These are phyloP conservation scores for Amanita thiersii DNA, from an alignment of 768 basidiomycete species.

Conservation along the genomic window DNA sequence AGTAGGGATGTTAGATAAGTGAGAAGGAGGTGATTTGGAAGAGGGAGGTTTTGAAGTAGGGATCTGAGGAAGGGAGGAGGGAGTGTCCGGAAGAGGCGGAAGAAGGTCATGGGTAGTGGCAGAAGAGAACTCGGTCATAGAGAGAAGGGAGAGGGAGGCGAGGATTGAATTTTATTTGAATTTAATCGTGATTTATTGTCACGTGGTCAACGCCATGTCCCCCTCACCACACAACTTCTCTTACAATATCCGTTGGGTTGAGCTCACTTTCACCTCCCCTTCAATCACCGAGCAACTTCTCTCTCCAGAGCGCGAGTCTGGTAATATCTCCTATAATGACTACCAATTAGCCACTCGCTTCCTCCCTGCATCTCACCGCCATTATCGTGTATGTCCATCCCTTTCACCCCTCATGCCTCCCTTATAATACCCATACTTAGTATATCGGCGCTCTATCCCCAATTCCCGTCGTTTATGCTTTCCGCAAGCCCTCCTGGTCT, in stretches of 20 bases:
- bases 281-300: conserved; percentile 36
- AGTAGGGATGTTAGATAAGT: neutral
- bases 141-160: too few relatives aligned
- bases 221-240: neutral
- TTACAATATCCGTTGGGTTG: conserved; percentile 28
- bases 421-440: conserved; percentile 9
- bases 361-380: conserved; percentile 36
- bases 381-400: conserved; percentile 26
- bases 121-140: too few relatives aligned
- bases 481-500: conserved; percentile 19
- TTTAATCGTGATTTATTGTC: too few relatives aligned
- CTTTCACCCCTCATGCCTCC: neutral
- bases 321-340: conserved; percentile 42
- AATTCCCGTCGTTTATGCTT: conserved; percentile 11
- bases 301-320: conserved; percentile 43
- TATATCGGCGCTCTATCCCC: conserved; percentile 8
- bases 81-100: conserved; percentile 7
- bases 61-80: conserved; percentile 6
- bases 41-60: conserved; percentile 1
- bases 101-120: too few relatives aligned
- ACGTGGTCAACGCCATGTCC: conserved; percentile 3
- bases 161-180: too few relatives aligned
- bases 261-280: conserved; percentile 36
- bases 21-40: conserved; percentile 8
- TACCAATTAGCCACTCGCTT: conserved; percentile 48